Percentiles rank a stretch among this genome's conserved stretches.
phyloP scores from a whole-genome alignment of 1,139 yeast genomes.

The Geotrichum candidum region DNA sequence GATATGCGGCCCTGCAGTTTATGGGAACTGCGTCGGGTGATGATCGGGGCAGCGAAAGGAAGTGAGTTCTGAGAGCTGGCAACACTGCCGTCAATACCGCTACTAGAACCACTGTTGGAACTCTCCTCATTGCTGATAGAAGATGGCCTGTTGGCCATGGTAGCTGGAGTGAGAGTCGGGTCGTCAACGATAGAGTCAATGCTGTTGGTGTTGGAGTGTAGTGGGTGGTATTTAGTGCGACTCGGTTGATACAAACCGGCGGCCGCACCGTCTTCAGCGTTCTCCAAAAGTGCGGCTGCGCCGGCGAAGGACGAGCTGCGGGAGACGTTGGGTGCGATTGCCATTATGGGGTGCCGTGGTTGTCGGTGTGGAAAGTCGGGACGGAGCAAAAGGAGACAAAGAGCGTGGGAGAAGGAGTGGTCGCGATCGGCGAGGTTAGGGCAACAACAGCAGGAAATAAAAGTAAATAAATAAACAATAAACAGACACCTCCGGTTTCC shows the following conservation, averaged over 20 bases:
- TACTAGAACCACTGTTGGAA: background rate
- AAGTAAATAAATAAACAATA: background rate
- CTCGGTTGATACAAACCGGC: background rate
- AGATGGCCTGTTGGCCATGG: background rate
- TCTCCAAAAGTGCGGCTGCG: background rate
- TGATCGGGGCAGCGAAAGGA: background rate
- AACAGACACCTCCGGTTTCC: background rate
- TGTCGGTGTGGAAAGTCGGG: background rate
- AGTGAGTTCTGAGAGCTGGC: background rate
- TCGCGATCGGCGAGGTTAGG: background rate
- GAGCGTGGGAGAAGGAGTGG: background rate
- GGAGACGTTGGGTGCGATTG: slow-evolving; percentile 1
- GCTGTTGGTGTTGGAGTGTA: slow-evolving; percentile 9
- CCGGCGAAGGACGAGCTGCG: background rate
- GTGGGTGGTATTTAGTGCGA: slow-evolving; percentile 6
- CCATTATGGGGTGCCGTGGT: background rate
- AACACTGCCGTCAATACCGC: background rate
- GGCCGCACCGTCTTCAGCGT: background rate
- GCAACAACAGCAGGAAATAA: background rate
- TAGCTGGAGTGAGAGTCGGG: background rate
- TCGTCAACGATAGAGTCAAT: slow-evolving; percentile 6
- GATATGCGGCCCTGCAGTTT: background rate
- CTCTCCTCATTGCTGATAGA: background rate
- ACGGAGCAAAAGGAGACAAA: background rate
- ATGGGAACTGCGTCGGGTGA: background rate